Percentiles rank a stretch among this genome's conserved stretches.
Conservation (phyloP, 1,284 basidiomycete genomes). For the Tilletia walkeri region DNA sequence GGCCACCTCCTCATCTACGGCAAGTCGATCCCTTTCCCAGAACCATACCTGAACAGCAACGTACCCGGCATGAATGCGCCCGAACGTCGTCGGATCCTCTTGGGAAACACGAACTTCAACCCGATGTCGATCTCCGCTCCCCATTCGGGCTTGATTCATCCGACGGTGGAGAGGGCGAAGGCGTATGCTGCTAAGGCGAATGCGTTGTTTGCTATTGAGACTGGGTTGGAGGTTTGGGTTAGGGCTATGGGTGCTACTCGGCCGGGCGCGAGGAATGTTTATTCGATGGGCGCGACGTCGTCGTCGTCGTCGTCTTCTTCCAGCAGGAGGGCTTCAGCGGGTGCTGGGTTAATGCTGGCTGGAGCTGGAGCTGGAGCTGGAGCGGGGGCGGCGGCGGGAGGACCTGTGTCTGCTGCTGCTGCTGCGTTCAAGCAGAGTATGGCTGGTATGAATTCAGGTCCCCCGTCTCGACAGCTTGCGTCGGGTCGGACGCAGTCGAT, state of each 20-base stretch:
- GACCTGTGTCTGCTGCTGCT: constrained; percentile 8
- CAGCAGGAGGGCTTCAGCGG: not conserved
- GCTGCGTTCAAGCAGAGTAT: constrained; percentile 13
- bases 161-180: constrained; percentile 35
- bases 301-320: not conserved
- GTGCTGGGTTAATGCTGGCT: not conserved
- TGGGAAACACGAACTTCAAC: constrained; percentile 27
- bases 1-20: constrained; percentile 33
- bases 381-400: not conserved
- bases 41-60: constrained; percentile 4
- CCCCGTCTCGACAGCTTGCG: constrained; percentile 2
- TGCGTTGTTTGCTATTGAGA: constrained; percentile 35
- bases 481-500: constrained; percentile 3
- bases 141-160: constrained; percentile 19
- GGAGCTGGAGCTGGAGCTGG: not conserved
- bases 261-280: constrained; percentile 16
- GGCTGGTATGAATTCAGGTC: not conserved
- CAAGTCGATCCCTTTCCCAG: constrained; percentile 37
- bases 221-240: constrained; percentile 42
- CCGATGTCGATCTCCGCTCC: constrained; percentile 38
- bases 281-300: not conserved
- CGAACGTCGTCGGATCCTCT: not conserved
- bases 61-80: constrained; percentile 11
- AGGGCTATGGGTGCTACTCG: constrained; percentile 25
- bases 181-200: constrained; percentile 43